Evolutionary conservation across 768 basidiomycete species (phyloP).

Genomic region (Auriscalpium microsporum): DNA sequence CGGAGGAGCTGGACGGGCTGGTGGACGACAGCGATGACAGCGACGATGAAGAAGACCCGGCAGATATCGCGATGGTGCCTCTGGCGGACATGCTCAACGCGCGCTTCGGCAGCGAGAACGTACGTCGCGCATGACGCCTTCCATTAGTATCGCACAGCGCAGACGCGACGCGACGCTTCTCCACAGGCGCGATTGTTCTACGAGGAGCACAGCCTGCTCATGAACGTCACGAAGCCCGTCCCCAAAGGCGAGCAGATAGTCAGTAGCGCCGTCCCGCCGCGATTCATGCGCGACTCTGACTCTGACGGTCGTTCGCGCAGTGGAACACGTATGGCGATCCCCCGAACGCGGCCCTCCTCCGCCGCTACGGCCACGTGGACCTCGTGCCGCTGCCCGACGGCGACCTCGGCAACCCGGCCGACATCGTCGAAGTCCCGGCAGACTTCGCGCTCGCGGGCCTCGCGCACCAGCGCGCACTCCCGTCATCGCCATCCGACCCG

Average conservation of each 20-base stretch:
- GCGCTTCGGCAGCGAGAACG: constrained; percentile 75
- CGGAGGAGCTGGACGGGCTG: constrained; percentile 25
- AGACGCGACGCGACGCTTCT: background rate
- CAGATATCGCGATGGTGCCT: constrained; percentile 84
- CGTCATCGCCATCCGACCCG: constrained; percentile 11
- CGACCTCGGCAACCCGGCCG: constrained; percentile 62
- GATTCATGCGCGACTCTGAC: too few species aligned
- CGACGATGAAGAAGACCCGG: constrained; percentile 45
- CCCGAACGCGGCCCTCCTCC: constrained; percentile 88
- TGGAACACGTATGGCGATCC: constrained; percentile 95
- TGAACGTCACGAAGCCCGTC: constrained; percentile 75
- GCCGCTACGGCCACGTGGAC: constrained; percentile 92
- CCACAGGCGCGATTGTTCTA: constrained; percentile 78
- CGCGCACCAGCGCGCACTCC: constrained; percentile 4
- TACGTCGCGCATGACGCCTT: constrained; percentile 26
- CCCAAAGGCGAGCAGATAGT: constrained; percentile 82
- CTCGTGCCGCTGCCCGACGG: constrained; percentile 44
- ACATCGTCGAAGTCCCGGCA: constrained; percentile 70
- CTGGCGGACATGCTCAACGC: constrained; percentile 97
- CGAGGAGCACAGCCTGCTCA: constrained; percentile 60
- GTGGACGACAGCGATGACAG: constrained; percentile 26
- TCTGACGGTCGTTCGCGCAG: constrained; percentile 29
- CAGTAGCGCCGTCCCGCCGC: constrained; percentile 20
- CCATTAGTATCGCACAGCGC: background rate
- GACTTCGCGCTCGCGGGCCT: constrained; percentile 51